Conservation (phyloP, 345 rosid genomes). For the Lumnitzera littorea region DNA sequence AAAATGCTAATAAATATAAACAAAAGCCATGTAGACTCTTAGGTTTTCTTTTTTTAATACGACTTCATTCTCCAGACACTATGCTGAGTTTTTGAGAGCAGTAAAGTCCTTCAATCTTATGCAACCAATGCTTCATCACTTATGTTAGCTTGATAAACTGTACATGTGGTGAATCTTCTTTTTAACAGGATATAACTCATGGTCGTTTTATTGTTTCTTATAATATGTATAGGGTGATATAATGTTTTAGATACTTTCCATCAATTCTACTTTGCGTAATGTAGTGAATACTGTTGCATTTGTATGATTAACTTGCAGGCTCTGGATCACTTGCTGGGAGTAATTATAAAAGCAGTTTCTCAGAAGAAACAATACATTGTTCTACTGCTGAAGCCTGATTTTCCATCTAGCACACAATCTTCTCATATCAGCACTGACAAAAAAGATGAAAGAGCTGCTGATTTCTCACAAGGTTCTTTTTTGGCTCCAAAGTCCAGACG, state of each 20-base stretch:
- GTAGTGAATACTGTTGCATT: not conserved
- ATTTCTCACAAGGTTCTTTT: constrained; percentile 44
- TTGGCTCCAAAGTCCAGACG: constrained; percentile 78
- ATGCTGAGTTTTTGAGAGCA: no score
- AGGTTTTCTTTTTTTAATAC: no score
- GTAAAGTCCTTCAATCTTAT: no score
- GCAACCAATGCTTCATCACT: no score
- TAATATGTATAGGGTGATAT: not conserved
- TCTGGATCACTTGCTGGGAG: constrained; percentile 84
- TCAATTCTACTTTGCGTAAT: not conserved
- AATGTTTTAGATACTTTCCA: not conserved
- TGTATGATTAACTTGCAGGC: constrained; percentile 34
- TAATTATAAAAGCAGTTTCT: constrained; percentile 52
- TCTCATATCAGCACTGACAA: no score
- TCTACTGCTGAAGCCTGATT: constrained; percentile 69
- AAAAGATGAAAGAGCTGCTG: constrained; percentile 41
- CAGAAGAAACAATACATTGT: constrained; percentile 53
- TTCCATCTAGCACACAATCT: constrained; percentile 14
- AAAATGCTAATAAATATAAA: no score
- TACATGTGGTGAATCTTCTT: no score
- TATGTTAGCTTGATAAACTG: no score
- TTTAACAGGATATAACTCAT: no score
- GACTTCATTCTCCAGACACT: no score
- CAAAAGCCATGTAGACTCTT: no score
- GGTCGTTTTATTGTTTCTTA: no score